Evolutionary conservation across 2,329 filamentous ascomycete species (phyloP).

Genomic region (Diatrype stigma): DNA sequence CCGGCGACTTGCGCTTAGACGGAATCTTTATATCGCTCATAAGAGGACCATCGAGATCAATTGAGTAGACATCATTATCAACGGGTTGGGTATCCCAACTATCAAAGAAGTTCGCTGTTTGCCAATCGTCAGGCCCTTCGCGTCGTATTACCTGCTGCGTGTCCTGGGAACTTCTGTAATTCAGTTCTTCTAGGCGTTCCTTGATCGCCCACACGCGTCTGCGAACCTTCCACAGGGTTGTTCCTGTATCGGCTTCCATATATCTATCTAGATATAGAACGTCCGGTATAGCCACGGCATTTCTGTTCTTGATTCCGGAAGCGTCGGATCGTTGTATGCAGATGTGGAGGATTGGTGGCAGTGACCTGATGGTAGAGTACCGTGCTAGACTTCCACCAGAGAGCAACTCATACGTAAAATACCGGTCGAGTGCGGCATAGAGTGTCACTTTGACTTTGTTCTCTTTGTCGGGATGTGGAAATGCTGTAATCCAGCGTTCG

Average conservation of each 20-base stretch:
- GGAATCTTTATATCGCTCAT: conserved; percentile 11
- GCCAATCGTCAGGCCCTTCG: conserved; percentile 1
- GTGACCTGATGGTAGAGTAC: conserved; percentile 68
- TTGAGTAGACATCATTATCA: background rate
- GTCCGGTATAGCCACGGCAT: conserved; percentile 75
- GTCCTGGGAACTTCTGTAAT: conserved; percentile 2
- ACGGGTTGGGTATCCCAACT: background rate
- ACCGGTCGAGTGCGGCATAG: conserved; percentile 79
- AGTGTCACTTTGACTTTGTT: conserved; percentile 52
- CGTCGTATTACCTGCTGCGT: conserved; percentile 2
- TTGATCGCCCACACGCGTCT: conserved; percentile 73
- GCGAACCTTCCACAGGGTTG: conserved; percentile 59
- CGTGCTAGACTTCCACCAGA: conserved; percentile 58
- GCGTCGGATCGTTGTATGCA: conserved; percentile 81
- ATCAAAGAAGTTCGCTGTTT: background rate
- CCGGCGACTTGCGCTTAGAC: conserved; percentile 9
- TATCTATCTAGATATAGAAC: conserved; percentile 86
- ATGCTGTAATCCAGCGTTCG: conserved; percentile 60
- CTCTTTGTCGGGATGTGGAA: conserved; percentile 41
- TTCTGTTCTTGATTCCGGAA: conserved; percentile 69
- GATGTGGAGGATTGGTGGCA: conserved; percentile 84
- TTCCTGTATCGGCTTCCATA: conserved; percentile 62
- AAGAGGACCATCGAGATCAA: conserved; percentile 6
- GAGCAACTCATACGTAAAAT: conserved; percentile 76
- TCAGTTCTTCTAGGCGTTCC: conserved; percentile 48